phyloP scores from a whole-genome alignment of 495 filamentous ascomycete genomes.

The Tuber aestivum region DNA sequence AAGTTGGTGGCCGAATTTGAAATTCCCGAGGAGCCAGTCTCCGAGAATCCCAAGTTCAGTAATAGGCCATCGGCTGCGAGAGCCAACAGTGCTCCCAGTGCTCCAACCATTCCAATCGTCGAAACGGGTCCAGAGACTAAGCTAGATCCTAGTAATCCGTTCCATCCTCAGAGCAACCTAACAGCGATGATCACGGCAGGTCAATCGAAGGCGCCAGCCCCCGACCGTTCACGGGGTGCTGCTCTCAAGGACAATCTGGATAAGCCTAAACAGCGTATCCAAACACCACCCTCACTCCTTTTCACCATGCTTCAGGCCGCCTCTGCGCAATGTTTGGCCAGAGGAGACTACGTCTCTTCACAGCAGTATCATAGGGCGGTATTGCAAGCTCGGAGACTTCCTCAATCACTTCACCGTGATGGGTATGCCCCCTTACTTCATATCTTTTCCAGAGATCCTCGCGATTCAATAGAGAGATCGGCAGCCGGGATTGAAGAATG shows the following conservation, averaged over 20 bases:
- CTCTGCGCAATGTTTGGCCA: slow-evolving; percentile 58
- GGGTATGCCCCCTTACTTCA: slow-evolving; percentile 63
- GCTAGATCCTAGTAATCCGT: slow-evolving; percentile 43
- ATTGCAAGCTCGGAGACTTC: slow-evolving; percentile 58
- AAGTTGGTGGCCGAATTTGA: slow-evolving; percentile 78
- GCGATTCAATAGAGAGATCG: slow-evolving; percentile 60
- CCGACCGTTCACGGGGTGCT: slow-evolving; percentile 35
- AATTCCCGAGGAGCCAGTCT: slow-evolving; percentile 52
- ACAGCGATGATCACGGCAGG: slow-evolving; percentile 42
- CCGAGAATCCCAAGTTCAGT: slow-evolving; percentile 32
- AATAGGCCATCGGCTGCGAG: slow-evolving; percentile 33
- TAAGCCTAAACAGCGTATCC: slow-evolving; percentile 35
- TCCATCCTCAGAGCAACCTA: slow-evolving; percentile 42
- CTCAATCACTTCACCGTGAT: slow-evolving; percentile 57
- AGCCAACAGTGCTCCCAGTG: slow-evolving; percentile 26
- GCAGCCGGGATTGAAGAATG: slow-evolving; percentile 64
- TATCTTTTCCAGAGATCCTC: slow-evolving; percentile 62
- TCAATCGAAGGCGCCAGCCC: slow-evolving; percentile 38
- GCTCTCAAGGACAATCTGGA: slow-evolving; percentile 38
- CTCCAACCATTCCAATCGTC: slow-evolving; percentile 10
- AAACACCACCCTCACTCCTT: slow-evolving; percentile 50
- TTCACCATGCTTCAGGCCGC: slow-evolving; percentile 65
- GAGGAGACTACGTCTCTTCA: slow-evolving; percentile 64
- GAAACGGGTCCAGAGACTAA: slow-evolving; percentile 23
- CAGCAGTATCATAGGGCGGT: slow-evolving; percentile 65